Conservation (phyloP, 768 basidiomycete species). For the Rhodotorula kratochvilovae region DNA sequence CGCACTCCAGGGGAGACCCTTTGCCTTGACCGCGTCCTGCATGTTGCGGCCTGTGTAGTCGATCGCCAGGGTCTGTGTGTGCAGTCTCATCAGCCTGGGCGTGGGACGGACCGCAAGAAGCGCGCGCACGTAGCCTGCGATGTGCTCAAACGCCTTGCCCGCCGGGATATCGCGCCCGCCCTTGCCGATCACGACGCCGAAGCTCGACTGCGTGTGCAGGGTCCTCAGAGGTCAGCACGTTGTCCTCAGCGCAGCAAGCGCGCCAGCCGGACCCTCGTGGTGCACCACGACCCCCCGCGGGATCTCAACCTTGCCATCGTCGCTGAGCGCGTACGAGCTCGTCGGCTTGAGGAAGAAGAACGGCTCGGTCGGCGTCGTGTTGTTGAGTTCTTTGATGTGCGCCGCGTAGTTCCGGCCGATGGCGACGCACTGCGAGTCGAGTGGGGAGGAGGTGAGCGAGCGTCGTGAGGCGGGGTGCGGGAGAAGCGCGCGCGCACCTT, state of each 20-base stretch:
- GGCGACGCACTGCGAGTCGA: slow-evolving; percentile 71
- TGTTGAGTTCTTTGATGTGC: slow-evolving; percentile 64
- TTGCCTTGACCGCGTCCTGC: slow-evolving; percentile 86
- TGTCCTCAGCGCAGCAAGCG: neutral
- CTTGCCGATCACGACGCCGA: slow-evolving; percentile 90
- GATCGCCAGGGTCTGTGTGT: slow-evolving; percentile 62
- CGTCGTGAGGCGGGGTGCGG: neutral
- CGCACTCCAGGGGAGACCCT: slow-evolving; percentile 93
- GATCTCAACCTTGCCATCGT: slow-evolving; percentile 77
- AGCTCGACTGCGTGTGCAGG: slow-evolving; percentile 68
- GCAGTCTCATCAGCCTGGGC: neutral
- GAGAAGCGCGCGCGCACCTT: slow-evolving; percentile 17
- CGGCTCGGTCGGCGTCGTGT: slow-evolving; percentile 82
- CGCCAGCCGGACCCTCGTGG: slow-evolving; percentile 67
- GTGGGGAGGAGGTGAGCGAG: neutral
- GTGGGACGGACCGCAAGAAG: neutral
- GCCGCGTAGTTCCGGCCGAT: slow-evolving; percentile 86
- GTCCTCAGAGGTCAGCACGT: too few relatives aligned
- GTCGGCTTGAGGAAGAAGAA: slow-evolving; percentile 99
- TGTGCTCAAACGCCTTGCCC: slow-evolving; percentile 65
- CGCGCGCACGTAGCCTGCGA: slow-evolving; percentile 70
- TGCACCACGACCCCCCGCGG: slow-evolving; percentile 78
- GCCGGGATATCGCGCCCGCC: slow-evolving; percentile 73
- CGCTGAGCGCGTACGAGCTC: slow-evolving; percentile 62
- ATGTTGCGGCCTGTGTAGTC: slow-evolving; percentile 96